These are phyloP conservation scores for Fragaria vesca DNA, from an alignment of 306 rosid genomes.

Conservation along the genomic window DNA sequence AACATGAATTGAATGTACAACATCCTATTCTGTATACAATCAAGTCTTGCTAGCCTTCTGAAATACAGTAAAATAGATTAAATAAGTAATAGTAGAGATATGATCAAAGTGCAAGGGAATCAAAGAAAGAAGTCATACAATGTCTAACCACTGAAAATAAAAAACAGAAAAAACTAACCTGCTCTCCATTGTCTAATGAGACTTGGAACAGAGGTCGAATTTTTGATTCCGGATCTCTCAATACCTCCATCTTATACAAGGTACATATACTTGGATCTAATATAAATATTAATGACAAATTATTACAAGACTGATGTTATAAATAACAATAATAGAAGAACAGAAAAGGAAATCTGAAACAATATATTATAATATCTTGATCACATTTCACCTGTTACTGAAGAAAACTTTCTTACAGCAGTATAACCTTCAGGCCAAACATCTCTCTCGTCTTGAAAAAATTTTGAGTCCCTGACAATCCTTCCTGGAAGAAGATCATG, in stretches of 20 bases:
- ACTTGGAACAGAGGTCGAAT: conserved; percentile 80
- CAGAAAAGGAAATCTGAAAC: neutral
- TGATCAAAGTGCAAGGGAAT: conserved; percentile 6
- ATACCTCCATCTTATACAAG: conserved; percentile 84
- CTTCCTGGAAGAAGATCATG: conserved; percentile 57
- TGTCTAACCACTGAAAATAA: conserved; percentile 14
- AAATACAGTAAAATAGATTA: neutral
- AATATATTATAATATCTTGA: neutral
- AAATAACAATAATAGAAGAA: conserved; percentile 19
- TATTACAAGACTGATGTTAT: conserved; percentile 9
- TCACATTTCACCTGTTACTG: conserved; percentile 59
- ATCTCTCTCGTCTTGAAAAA: conserved; percentile 55
- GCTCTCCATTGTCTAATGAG: conserved; percentile 77
- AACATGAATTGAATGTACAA: neutral
- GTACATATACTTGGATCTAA: conserved; percentile 58
- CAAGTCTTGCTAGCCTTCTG: neutral
- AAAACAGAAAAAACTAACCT: conserved; percentile 49
- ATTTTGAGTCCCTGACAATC: conserved; percentile 64
- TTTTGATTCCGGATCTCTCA: conserved; percentile 83
- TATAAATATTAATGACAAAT: conserved; percentile 16
- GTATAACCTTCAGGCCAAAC: conserved; percentile 97
- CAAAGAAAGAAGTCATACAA: conserved; percentile 13
- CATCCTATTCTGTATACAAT: neutral
- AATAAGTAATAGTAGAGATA: neutral
- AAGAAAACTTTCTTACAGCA: conserved; percentile 79